Base-by-base conservation (phyloP, 495 filamentous ascomycete genomes). In the Parathielavia hyrcaniae region DNA sequence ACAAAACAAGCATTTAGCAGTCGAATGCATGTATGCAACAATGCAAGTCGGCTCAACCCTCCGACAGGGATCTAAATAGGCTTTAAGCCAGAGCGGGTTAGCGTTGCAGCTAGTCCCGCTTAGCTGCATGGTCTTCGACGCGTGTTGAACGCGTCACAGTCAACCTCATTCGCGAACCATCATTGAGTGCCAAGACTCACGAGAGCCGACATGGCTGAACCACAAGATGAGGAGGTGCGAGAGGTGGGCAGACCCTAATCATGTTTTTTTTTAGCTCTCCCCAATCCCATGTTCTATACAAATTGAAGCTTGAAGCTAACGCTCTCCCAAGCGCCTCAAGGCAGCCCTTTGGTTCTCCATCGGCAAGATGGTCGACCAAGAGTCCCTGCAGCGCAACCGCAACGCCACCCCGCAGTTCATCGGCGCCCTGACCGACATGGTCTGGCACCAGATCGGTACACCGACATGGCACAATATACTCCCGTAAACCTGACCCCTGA, bases 341-440 rank as follows among this genome's bases (percentile, higher is more conserved):
- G 84, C 89, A 50, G 89, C 90, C 35, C 81, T 98, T n/a, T 97
- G 91, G 91, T 88, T 87, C 69, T 80, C 83, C 20, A 83, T 96
- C 58, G 91, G 91, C 67, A 87, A 90, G 68, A 89, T 90, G 48
- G 87, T 96, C 46, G 92, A 97, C 69, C 84, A 91, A 60, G 89
- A 95, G 68, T 87, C 84, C 32, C 73, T 93, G 38, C 77, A 78
- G 23, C 77, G 87, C 13, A 85, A 87, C 65, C 79, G 86, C 58
- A 96, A 92, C 71, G 90, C 91, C 2, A 97, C 91, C 1, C 91
- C 91, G 8, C 91, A 97, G 67, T 98, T 97, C 72, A 97, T 96
- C 64, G 91, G 84, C 11, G 90, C 90, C 0, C 72, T 97, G 68
- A 95, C 89, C 0, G 91, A 97, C 73, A 78, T 97, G 77, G 86